phyloP scores from a whole-genome alignment of 2,329 filamentous ascomycete genomes.

The Madurella mycetomatis region DNA sequence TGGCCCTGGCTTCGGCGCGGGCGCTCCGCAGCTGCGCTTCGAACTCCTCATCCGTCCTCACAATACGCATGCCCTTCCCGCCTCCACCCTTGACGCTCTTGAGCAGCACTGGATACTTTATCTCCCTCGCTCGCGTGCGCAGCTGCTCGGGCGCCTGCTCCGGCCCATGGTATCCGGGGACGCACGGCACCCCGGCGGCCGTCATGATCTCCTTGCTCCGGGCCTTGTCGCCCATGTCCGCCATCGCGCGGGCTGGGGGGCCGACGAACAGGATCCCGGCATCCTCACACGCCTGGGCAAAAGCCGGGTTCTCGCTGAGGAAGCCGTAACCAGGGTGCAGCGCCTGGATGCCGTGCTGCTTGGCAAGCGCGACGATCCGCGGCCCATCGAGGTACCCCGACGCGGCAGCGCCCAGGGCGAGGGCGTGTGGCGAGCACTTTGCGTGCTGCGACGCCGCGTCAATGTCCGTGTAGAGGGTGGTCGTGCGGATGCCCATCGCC shows the following conservation, averaged over 20 bases:
- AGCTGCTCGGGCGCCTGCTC: constrained; percentile 67
- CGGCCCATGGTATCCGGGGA: constrained; percentile 87
- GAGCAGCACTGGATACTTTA: constrained; percentile 65
- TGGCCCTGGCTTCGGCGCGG: constrained; percentile 67
- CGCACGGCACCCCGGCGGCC: constrained; percentile 88
- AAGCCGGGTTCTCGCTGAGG: constrained; percentile 86
- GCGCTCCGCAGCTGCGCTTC: constrained; percentile 65
- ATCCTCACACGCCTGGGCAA: constrained; percentile 81
- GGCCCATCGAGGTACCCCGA: constrained; percentile 91
- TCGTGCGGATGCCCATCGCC: constrained; percentile 84
- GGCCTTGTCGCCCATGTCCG: constrained; percentile 92
- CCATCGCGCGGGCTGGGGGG: constrained; percentile 74
- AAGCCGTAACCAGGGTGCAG: constrained; percentile 97
- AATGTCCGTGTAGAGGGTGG: constrained; percentile 90
- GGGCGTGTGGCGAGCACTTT: constrained; percentile 73
- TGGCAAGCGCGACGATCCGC: constrained; percentile 83
- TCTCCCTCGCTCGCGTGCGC: constrained; percentile 65
- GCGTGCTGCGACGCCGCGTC: constrained; percentile 87
- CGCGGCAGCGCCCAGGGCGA: constrained; percentile 76
- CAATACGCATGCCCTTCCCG: constrained; percentile 80
- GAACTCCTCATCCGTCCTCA: constrained; percentile 64
- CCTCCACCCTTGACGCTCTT: constrained; percentile 80
- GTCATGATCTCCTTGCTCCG: constrained; percentile 96
- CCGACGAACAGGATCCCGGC: constrained; percentile 94
- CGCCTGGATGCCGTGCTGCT: constrained; percentile 79